phyloP scores from a whole-genome alignment of 805 yeast genomes.

The Grigorovia yakushimaensis region DNA sequence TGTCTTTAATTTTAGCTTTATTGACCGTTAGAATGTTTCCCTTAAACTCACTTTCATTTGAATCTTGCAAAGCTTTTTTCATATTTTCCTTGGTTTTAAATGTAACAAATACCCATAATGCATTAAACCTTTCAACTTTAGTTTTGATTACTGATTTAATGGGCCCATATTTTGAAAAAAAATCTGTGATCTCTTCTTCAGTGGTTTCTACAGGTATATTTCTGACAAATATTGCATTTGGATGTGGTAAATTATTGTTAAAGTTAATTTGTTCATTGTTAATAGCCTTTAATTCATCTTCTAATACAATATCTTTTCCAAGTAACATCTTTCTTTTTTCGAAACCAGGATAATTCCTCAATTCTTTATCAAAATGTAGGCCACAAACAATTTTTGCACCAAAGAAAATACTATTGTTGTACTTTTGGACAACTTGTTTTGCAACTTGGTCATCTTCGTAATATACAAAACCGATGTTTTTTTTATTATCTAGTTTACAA shows the following conservation, averaged over 20 bases:
- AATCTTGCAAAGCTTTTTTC: conserved; percentile 26
- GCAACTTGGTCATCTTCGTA: conserved; percentile 32
- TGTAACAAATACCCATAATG: conserved; percentile 34
- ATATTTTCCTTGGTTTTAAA: conserved; percentile 32
- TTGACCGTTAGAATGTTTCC: conserved; percentile 20
- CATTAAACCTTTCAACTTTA: conserved; percentile 16
- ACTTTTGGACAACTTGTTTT: conserved; percentile 27
- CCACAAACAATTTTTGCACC: conserved; percentile 32
- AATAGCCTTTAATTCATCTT: conserved; percentile 6
- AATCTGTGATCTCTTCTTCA: conserved; percentile 23
- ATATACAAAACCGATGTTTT: conserved; percentile 36
- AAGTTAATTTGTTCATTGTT: conserved; percentile 3
- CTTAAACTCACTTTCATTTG: conserved; percentile 24
- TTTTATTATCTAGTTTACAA: conserved; percentile 32
- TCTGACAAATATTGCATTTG: conserved; percentile 29
- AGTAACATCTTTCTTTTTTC: conserved; percentile 19
- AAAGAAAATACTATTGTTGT: conserved; percentile 25
- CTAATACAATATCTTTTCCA: conserved; percentile 19
- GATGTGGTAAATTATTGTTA: conserved; percentile 14
- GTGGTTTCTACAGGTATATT: conserved; percentile 26
- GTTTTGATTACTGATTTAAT: conserved; percentile 29
- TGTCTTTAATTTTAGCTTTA: conserved; percentile 14
- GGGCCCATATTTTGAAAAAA: conserved; percentile 26
- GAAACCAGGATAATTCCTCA: conserved; percentile 27
- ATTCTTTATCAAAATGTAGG: conserved; percentile 32